Evolutionary conservation across 179 eudicot genomes (phyloP).

Genomic region (Camellia oleifera): DNA sequence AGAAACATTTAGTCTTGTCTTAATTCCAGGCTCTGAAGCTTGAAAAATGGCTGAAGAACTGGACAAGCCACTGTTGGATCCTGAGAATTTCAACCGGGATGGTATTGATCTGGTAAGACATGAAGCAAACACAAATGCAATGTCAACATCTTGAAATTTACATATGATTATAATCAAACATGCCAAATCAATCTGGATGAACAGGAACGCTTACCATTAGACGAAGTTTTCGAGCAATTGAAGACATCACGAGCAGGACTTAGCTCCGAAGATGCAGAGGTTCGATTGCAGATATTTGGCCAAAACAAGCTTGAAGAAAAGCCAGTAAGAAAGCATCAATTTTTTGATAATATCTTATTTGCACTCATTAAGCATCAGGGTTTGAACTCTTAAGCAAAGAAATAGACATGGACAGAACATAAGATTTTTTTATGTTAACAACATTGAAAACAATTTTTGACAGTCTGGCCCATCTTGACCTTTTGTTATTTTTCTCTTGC

Average conservation of each 20-base stretch:
- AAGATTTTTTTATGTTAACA: not conserved
- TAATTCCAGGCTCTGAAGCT: slow-evolving; percentile 20
- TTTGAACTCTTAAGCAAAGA: not conserved
- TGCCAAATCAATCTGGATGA: slow-evolving; percentile 12
- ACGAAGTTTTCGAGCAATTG: slow-evolving; percentile 56
- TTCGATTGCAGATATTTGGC: slow-evolving; percentile 59
- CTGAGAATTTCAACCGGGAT: slow-evolving; percentile 54
- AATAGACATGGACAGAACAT: not conserved
- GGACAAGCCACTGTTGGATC: slow-evolving; percentile 54
- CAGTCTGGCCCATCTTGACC: no score
- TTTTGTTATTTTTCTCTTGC: slow-evolving; percentile 5
- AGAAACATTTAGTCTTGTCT: not conserved
- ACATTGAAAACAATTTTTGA: not conserved
- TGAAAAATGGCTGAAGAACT: slow-evolving; percentile 56
- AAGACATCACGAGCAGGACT: slow-evolving; percentile 54
- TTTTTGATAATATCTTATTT: not conserved
- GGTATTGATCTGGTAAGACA: slow-evolving; percentile 69
- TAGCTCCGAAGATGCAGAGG: slow-evolving; percentile 53
- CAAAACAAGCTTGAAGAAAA: slow-evolving; percentile 75
- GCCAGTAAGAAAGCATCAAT: slow-evolving; percentile 49
- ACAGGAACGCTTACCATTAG: slow-evolving; percentile 63
- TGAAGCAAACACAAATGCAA: not conserved
- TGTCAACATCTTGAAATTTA: not conserved
- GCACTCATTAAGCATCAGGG: not conserved
- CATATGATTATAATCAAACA: slow-evolving; percentile 7